Evolutionary conservation across 1,284 basidiomycete species (phyloP).

Genomic region (Malassezia globosa): DNA sequence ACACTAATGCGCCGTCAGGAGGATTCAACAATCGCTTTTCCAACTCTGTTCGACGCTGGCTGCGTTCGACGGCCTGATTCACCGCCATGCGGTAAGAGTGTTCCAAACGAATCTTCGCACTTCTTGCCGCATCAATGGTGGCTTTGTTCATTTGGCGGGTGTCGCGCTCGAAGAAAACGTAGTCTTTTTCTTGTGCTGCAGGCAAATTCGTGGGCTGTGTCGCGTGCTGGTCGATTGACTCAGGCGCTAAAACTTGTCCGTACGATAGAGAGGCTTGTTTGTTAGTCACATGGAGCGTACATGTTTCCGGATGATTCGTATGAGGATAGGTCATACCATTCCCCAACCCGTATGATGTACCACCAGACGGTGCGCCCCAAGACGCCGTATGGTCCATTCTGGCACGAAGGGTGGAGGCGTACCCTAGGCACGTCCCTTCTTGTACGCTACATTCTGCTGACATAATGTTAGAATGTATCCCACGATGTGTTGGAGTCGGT

Average conservation of each 20-base stretch:
- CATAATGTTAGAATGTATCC: background rate
- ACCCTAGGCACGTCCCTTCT: no score
- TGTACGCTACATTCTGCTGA: no score
- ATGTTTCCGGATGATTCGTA: background rate
- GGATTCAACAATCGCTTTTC: slow-evolving; percentile 62
- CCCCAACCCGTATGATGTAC: background rate
- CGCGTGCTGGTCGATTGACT: background rate
- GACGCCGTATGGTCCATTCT: background rate
- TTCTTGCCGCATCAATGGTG: slow-evolving; percentile 80
- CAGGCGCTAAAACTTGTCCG: background rate
- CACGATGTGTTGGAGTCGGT: background rate
- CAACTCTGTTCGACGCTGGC: slow-evolving; percentile 75
- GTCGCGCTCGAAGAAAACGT: slow-evolving; percentile 90
- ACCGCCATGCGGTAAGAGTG: slow-evolving; percentile 94
- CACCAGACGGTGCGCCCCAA: background rate
- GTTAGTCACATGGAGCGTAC: background rate
- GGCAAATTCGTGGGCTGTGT: no score
- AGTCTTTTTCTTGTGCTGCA: slow-evolving; percentile 58
- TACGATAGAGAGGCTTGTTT: background rate
- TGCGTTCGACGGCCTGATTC: slow-evolving; percentile 77
- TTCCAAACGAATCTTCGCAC: slow-evolving; percentile 91
- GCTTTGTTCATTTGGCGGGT: slow-evolving; percentile 72
- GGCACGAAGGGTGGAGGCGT: background rate
- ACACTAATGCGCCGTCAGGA: slow-evolving; percentile 29
- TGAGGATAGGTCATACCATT: background rate